Evolutionary conservation across 2,329 filamentous ascomycete genomes (phyloP).

Genomic region (Aschersonia sp.): DNA sequence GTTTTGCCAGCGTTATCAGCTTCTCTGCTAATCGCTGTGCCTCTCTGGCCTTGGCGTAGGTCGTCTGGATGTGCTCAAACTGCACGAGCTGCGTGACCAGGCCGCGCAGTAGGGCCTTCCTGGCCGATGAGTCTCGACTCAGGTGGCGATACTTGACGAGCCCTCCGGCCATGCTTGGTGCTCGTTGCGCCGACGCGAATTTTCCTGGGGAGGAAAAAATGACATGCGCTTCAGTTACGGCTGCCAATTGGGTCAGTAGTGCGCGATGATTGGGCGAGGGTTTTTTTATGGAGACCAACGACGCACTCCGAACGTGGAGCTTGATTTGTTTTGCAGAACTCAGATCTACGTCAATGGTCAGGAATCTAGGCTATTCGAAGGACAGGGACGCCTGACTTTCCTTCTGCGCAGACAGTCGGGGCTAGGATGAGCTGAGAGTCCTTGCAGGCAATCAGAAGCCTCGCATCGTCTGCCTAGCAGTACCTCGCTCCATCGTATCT

Average conservation of each 20-base stretch:
- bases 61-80: slow-evolving; percentile 87
- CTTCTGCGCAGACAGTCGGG: no score
- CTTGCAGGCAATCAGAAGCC: no score
- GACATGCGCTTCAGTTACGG: background rate
- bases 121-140: slow-evolving; percentile 70
- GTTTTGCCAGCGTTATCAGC: slow-evolving; percentile 85
- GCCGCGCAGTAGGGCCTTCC: slow-evolving; percentile 86
- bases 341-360: background rate
- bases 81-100: slow-evolving; percentile 88
- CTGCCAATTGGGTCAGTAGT: background rate
- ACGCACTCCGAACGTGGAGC: background rate
- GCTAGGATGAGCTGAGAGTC: no score
- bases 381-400: no score
- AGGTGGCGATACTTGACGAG: slow-evolving; percentile 80
- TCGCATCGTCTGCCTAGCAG: no score
- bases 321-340: background rate
- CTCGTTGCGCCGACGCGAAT: slow-evolving; percentile 3
- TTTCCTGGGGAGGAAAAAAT: no score
- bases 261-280: background rate
- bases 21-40: slow-evolving; percentile 88
- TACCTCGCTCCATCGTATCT: no score
- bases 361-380: no score
- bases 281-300: background rate
- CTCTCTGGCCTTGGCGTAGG: slow-evolving; percentile 95
- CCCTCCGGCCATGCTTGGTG: slow-evolving; percentile 61